phyloP scores from a whole-genome alignment of 2,329 filamentous ascomycete species.

The Talaromyces sp. region DNA sequence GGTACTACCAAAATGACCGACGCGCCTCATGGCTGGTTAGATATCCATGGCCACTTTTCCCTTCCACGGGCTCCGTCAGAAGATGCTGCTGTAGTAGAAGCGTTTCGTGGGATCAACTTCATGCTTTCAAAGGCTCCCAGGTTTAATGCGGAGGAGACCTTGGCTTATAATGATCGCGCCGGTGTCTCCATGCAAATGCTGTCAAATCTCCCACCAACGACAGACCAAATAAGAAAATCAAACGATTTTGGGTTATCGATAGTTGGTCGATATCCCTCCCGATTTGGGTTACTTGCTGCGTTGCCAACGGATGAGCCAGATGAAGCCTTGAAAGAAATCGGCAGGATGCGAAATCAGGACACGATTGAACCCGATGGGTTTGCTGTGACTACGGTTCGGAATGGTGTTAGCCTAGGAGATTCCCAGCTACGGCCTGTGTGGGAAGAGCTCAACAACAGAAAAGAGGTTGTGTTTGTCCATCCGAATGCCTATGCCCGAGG shows the following conservation, averaged over 20 bases:
- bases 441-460: constrained; percentile 1
- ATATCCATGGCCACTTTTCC: constrained; percentile 6
- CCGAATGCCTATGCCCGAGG: not conserved
- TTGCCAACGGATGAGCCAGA: constrained; percentile 2
- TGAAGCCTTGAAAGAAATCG: constrained; percentile 1
- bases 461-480: constrained; percentile 6
- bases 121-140: not conserved
- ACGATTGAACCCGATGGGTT: constrained; percentile 1
- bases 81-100: not conserved
- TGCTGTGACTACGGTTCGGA: not conserved
- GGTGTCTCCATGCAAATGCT: constrained; percentile 8
- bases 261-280: not conserved
- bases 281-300: constrained; percentile 4
- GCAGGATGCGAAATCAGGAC: not conserved
- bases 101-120: not conserved
- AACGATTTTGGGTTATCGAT: not conserved
- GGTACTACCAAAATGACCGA: not conserved
- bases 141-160: not conserved
- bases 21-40: not conserved
- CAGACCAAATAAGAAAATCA: not conserved
- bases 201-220: constrained; percentile 3
- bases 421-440: not conserved
- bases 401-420: not conserved
- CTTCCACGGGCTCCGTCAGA: not conserved
- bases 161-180: constrained; percentile 4